These are phyloP conservation scores for Trapa bicornis DNA, from an alignment of 345 rosid species.

Conservation along the genomic window DNA sequence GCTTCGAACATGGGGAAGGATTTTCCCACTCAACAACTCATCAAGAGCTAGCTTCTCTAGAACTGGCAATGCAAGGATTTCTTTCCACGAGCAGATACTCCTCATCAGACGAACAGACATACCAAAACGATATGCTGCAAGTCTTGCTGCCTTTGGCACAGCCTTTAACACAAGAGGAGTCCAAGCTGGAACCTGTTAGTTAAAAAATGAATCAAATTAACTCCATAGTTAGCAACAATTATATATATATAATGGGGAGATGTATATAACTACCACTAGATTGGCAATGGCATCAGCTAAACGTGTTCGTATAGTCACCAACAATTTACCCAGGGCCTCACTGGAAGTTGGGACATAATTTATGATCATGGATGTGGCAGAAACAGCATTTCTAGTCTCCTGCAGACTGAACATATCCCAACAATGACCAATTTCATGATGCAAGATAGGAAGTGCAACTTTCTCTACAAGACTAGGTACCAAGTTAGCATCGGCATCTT, in stretches of 20 bases:
- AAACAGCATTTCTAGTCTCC: constrained; percentile 74
- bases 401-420: constrained; percentile 83
- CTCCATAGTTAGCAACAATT: background rate
- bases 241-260: background rate
- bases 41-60: constrained; percentile 74
- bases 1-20: constrained; percentile 73
- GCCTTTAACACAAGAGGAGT: constrained; percentile 64
- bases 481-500: constrained; percentile 79
- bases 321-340: constrained; percentile 51
- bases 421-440: constrained; percentile 70
- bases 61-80: constrained; percentile 63
- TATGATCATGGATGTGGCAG: constrained; percentile 67
- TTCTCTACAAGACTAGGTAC: constrained; percentile 81
- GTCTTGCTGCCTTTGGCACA: constrained; percentile 68
- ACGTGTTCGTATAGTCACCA: constrained; percentile 54
- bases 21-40: constrained; percentile 67
- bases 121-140: constrained; percentile 86
- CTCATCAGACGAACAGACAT: constrained; percentile 72
- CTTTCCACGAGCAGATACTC: constrained; percentile 88
- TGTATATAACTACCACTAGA: constrained; percentile 28
- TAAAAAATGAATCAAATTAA: background rate
- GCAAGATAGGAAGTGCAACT: constrained; percentile 72
- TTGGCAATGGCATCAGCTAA: constrained; percentile 58
- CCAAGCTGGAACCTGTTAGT: constrained; percentile 79
- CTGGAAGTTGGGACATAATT: constrained; percentile 69